phyloP scores from a whole-genome alignment of 148 eudicot species.

The Spergularia bocconei region DNA sequence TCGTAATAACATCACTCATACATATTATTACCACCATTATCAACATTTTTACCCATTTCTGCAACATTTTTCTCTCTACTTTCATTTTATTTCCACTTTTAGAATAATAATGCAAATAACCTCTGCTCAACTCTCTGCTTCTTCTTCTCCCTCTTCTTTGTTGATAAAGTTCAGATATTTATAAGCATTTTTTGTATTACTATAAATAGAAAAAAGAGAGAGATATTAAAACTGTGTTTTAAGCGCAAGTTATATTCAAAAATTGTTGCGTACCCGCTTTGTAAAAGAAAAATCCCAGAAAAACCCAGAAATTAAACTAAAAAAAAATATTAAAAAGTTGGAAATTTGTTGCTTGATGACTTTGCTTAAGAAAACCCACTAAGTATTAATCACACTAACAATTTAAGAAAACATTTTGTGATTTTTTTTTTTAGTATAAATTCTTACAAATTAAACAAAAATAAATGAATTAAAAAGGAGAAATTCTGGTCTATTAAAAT shows the following conservation, averaged over 20 bases:
- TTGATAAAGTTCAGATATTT: not conserved
- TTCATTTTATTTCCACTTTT: not conserved
- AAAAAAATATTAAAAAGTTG: not conserved
- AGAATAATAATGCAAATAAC: not conserved
- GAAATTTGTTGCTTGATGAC: not conserved
- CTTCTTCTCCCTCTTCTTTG: too few species aligned
- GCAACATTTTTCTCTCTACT: constrained; percentile 7
- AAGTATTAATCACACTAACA: not conserved
- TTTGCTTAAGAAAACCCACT: not conserved
- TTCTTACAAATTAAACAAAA: not conserved
- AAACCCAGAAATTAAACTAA: not conserved
- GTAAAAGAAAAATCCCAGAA: not conserved
- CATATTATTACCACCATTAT: constrained; percentile 2
- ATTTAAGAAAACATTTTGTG: not conserved
- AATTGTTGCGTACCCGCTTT: constrained; percentile 29
- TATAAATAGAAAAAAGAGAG: not conserved
- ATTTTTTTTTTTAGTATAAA: not conserved
- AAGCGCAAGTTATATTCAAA: constrained; percentile 10
- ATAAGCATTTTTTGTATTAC: not conserved
- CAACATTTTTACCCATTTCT: constrained; percentile 5
- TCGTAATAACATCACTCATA: constrained; percentile 26
- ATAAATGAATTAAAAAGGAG: not conserved
- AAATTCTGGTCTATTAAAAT: not conserved
- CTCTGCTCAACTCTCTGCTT: not conserved
- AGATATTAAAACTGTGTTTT: not conserved